Percentiles rank a stretch among this genome's conserved stretches.
Evolutionary conservation across 177 flowering plant genomes (phyloP).

Genomic region (Telopea speciosissima): DNA sequence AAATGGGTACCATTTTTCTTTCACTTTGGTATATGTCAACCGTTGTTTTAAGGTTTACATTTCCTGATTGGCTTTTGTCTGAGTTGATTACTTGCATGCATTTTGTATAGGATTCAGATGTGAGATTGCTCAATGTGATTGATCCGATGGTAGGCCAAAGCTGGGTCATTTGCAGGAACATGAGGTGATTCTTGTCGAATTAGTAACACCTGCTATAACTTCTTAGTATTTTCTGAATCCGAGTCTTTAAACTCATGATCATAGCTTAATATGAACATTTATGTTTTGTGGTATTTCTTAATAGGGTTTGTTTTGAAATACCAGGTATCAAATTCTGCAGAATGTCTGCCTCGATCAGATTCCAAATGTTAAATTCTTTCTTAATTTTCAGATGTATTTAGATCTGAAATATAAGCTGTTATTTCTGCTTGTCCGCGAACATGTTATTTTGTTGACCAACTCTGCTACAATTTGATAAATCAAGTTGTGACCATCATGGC

Average conservation of each 20-base stretch:
- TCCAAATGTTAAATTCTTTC: constrained; percentile 6
- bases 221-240: neutral
- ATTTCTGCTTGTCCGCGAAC: constrained; percentile 66
- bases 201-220: neutral
- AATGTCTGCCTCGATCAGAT: constrained; percentile 37
- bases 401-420: constrained; percentile 54
- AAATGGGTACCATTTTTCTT: constrained; percentile 55
- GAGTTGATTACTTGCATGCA: constrained; percentile 18
- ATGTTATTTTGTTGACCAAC: constrained; percentile 55
- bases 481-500: constrained; percentile 45
- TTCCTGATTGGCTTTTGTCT: neutral
- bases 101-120: constrained; percentile 62
- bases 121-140: constrained; percentile 61
- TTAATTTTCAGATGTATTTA: constrained; percentile 49
- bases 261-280: neutral
- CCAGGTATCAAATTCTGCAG: constrained; percentile 74
- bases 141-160: constrained; percentile 73
- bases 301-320: constrained; percentile 9
- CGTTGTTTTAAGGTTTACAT: neutral
- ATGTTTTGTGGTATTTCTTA: neutral
- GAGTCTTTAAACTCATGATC: neutral
- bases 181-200: constrained; percentile 46
- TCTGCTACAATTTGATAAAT: constrained; percentile 43
- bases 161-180: constrained; percentile 82
- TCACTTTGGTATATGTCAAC: neutral